Percentiles rank a stretch among this genome's conserved stretches.
Evolutionary conservation across 164 flowering plant genomes (phyloP).

Genomic region (Amborella trichopoda): DNA sequence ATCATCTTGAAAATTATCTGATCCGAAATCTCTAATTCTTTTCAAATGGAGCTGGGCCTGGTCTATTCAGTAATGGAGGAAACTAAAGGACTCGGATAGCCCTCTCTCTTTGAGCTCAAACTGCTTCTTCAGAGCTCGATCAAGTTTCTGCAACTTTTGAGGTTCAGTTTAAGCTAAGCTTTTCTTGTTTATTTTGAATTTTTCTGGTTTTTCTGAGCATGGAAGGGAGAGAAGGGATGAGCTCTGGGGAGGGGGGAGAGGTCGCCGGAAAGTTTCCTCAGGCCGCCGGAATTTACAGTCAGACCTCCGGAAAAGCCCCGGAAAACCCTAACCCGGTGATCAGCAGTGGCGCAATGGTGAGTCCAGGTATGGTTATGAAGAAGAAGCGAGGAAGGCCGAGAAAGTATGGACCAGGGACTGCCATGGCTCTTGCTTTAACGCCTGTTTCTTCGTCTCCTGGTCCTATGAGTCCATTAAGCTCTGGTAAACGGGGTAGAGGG

Average conservation of each 20-base stretch:
- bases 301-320: not conserved
- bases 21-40: too few relatives aligned
- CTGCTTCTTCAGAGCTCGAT: not conserved
- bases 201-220: not conserved
- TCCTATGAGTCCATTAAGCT: too few relatives aligned
- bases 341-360: not conserved
- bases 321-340: not conserved
- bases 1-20: too few relatives aligned
- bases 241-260: not conserved
- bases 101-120: not conserved
- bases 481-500: conserved; percentile 46
- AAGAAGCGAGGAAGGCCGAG: conserved; percentile 47
- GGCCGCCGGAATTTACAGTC: not conserved
- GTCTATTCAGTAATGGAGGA: not conserved
- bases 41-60: not conserved
- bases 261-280: not conserved
- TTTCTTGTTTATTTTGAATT: not conserved
- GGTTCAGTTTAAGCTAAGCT: not conserved
- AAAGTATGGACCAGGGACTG: conserved; percentile 66
- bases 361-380: conserved; percentile 16
- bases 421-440: conserved; percentile 20
- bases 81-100: not conserved
- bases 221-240: conserved; percentile 2
- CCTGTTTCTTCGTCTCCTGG: conserved; percentile 16
- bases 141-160: too few relatives aligned